Evolutionary conservation across 1,139 yeast species (phyloP), one percentile per base, ranked within the genome.

Genomic region (Geotrichum citri-aurantii): DNA sequence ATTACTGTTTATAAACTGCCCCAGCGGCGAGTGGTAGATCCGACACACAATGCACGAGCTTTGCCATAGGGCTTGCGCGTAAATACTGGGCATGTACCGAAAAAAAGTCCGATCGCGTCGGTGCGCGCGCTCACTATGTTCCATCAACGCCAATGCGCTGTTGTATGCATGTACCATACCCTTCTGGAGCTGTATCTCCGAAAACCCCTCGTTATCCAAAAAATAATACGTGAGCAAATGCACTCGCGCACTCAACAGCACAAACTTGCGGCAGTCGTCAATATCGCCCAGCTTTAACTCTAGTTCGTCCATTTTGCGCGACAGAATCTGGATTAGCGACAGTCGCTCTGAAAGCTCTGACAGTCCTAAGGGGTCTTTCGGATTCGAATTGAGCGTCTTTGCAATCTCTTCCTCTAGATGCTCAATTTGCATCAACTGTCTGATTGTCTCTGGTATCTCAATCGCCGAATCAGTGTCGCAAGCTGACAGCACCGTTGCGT

Each of bases 351-450:
- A 74, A 3, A 86, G 79, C 52, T 85, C 88, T 5, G 71, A 69
- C 48, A 86, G 75, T 0, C 93, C 91, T 61, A 84, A 75, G 0
- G 85, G 81, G 66, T 86, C 92, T 63, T 82, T 75, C 0, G 88
- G 81, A 65, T 87, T 88, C 37, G 88, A 81, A 66, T 87, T 88
- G 65, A 92, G 75, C 0, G 96, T 84, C 64, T 82, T 84, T 2
- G 90, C 87, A 56, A 89, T 83, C 68, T 89, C 96, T 68, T 89
- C 92, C 70, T 91, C 97, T 67, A 90, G 85, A 64, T 86, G 84
- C 47, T 95, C 90, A 44, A 92, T 84, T 64, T 85, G 88, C 72
- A 88, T 81, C 88, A 90, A 86, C 64, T 84, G 89, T 58, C 81
- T 79, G 51, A 92, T 78, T 8, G 84, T 75, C 40, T 74, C 72